Evolutionary conservation across 768 basidiomycete genomes (phyloP), one percentile per base, ranked within the genome.

Genomic region (Leccinum incarnatum): DNA sequence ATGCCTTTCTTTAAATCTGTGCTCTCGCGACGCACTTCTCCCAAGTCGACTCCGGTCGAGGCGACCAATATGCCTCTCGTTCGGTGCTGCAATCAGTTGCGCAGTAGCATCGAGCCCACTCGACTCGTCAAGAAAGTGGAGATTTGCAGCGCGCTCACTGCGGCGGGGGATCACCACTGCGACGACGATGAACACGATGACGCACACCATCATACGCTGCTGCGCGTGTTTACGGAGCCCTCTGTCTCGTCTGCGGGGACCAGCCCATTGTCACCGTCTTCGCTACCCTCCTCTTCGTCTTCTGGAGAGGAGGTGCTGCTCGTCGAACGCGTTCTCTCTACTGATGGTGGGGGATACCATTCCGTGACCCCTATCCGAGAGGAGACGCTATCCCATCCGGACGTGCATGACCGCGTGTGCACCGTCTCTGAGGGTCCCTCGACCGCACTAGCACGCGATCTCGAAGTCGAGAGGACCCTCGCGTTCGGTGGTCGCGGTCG

Each of bases 111-210:
- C 15, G 34, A 58, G 7, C 25, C 60, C 7, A 25, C 56, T 15
- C 50, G 55, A n/a, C 29, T 55, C 2, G 55, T 68, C 5, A 19
- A 30, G 19, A 66, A 53, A 27, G 42, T 64, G 6, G 62, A 63
- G 10, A 30, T 65, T 5, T 67, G 60, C 14, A 65, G 58, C 0
- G 60, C 58, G 0, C 23, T 34, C 0, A n/a, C 50, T 15, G 6
- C 34, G 1, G 58, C 59, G 0, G 8, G 51, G 1, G 63, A 67
- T 3, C 36, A 37, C 6, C 56, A 36, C 49, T 17, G 15, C 1
- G 1, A 19, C 10, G 54, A 30, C 10, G 19, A 50, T 0, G 23
- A 29, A 3, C 17, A 52, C 1, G 51, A 40, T 5, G 30, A 30
- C 12, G 3, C 25, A 1, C 57, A 67, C 7, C 42, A 32, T 9